These are phyloP conservation scores for Lasiodiplodia sp. DNA, from an alignment of 2,329 filamentous ascomycete genomes.

Conservation along the genomic window DNA sequence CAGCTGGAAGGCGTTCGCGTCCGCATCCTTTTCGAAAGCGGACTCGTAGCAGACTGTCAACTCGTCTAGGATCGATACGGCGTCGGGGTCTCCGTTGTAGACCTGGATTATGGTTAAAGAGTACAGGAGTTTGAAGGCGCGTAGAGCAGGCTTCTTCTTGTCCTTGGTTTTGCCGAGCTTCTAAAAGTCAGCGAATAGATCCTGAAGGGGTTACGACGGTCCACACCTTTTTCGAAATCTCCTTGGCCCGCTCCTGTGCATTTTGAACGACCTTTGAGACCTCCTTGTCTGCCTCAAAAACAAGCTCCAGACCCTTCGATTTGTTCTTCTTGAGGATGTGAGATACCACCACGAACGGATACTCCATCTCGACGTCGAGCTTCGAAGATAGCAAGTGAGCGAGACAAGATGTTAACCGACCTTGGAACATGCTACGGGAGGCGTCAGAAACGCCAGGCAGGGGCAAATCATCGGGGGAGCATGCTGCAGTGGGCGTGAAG, in stretches of 20 bases:
- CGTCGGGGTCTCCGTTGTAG: conserved; percentile 88
- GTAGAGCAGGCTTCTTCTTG: conserved; percentile 54
- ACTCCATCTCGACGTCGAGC: conserved; percentile 44
- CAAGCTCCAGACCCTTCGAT: conserved; percentile 49
- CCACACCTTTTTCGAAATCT: conserved; percentile 38
- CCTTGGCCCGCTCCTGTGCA: conserved; percentile 42
- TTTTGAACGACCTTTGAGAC: conserved; percentile 49
- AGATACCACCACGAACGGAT: conserved; percentile 51
- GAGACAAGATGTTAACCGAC: conserved; percentile 63
- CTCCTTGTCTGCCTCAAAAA: conserved; percentile 57
- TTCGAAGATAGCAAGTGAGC: conserved; percentile 57
- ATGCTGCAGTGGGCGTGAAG: conserved; percentile 50
- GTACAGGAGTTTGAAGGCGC: conserved; percentile 81
- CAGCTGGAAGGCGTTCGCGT: conserved; percentile 64
- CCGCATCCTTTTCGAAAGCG: conserved; percentile 44
- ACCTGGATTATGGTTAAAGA: conserved; percentile 85
- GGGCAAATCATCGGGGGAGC: conserved; percentile 45
- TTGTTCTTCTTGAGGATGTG: conserved; percentile 42
- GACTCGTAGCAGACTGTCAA: conserved; percentile 72
- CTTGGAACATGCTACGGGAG: conserved; percentile 60
- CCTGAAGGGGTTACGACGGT: neutral
- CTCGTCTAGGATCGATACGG: conserved; percentile 81
- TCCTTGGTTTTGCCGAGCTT: conserved; percentile 35
- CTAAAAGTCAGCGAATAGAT: conserved; percentile 25
- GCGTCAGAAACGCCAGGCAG: conserved; percentile 56